A percentile compares a stretch with the other conserved stretches of the same genome.
These are phyloP conservation scores for Zygosaccharomyces sapae DNA, from an alignment of 1,139 yeast species.

Conservation along the genomic window DNA sequence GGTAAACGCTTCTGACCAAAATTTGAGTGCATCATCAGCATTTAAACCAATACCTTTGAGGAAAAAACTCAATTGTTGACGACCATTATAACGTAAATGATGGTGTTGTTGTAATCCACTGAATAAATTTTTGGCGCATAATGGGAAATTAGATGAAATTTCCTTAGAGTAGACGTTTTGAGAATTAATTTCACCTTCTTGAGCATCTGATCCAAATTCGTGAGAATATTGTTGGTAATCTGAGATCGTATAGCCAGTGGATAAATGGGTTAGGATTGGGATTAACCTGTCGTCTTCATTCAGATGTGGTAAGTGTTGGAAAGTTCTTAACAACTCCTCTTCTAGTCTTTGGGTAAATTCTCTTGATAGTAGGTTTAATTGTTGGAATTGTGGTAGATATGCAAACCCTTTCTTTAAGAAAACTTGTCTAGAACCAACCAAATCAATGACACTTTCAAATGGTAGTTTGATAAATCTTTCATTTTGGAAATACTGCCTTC, in stretches of 20 bases:
- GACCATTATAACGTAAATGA: conserved; percentile 76
- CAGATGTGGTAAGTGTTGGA: conserved; percentile 73
- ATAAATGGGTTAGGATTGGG: conserved; percentile 75
- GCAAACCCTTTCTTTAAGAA: conserved; percentile 67
- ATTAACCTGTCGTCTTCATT: conserved; percentile 89
- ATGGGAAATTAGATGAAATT: conserved; percentile 66
- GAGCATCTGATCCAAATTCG: conserved; percentile 33
- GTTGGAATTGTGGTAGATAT: conserved; percentile 79
- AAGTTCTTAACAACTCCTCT: conserved; percentile 58
- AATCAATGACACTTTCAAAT: conserved; percentile 75
- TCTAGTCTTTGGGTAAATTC: conserved; percentile 61
- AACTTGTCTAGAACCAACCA: conserved; percentile 67
- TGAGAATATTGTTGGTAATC: conserved; percentile 44
- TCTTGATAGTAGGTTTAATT: conserved; percentile 58
- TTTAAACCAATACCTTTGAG: conserved; percentile 84
- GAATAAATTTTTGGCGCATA: conserved; percentile 74
- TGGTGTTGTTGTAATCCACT: conserved; percentile 53
- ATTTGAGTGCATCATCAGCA: conserved; percentile 81
- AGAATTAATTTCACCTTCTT: conserved; percentile 52
- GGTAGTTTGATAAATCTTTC: conserved; percentile 78
- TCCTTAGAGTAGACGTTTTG: conserved; percentile 54
- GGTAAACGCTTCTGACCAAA: conserved; percentile 77
- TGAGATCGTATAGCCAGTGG: conserved; percentile 63
- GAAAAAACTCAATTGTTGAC: conserved; percentile 81
- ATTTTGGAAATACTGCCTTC: conserved; percentile 41